These are phyloP conservation scores for Sporothrix globosa DNA, from an alignment of 2,329 filamentous ascomycete genomes.

Conservation along the genomic window DNA sequence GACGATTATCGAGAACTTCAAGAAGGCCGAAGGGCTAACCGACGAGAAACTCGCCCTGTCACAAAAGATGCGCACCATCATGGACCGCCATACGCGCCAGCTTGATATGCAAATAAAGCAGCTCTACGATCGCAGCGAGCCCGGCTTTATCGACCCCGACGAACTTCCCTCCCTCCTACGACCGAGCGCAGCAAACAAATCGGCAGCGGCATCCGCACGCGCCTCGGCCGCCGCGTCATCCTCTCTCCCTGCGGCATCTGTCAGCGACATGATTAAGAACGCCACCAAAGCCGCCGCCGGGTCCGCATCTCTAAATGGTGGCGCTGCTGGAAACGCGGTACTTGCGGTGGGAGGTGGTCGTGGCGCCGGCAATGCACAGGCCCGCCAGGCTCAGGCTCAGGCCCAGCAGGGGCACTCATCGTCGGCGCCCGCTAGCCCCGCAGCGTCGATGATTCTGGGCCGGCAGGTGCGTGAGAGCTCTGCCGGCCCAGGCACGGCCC, in stretches of 20 bases:
- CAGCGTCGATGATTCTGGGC: constrained; percentile 62
- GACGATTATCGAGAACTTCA: constrained; percentile 68
- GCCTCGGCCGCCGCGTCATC: constrained; percentile 38
- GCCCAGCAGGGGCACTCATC: constrained; percentile 54
- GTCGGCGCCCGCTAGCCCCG: constrained; percentile 63
- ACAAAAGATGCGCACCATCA: constrained; percentile 62
- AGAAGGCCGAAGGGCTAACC: constrained; percentile 69
- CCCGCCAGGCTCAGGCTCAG: constrained; percentile 53
- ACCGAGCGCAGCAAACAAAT: constrained; percentile 58
- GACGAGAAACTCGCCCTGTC: constrained; percentile 74
- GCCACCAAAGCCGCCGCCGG: constrained; percentile 25
- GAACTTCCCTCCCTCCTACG: constrained; percentile 66
- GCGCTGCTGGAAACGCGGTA: background rate
- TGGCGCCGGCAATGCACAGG: constrained; percentile 49
- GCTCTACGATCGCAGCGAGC: constrained; percentile 63
- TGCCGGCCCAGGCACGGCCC: constrained; percentile 55
- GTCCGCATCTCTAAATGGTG: constrained; percentile 36
- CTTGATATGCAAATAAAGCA: constrained; percentile 66
- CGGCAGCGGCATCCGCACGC: constrained; percentile 45
- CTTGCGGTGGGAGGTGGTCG: constrained; percentile 41
- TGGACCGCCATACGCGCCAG: constrained; percentile 65
- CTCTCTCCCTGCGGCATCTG: background rate
- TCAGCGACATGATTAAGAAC: constrained; percentile 38
- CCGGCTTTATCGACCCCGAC: constrained; percentile 64
- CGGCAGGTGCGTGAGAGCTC: constrained; percentile 62